Conservation (phyloP, 352 stramenopile species). For the Phytopythium mirpurense region DNA sequence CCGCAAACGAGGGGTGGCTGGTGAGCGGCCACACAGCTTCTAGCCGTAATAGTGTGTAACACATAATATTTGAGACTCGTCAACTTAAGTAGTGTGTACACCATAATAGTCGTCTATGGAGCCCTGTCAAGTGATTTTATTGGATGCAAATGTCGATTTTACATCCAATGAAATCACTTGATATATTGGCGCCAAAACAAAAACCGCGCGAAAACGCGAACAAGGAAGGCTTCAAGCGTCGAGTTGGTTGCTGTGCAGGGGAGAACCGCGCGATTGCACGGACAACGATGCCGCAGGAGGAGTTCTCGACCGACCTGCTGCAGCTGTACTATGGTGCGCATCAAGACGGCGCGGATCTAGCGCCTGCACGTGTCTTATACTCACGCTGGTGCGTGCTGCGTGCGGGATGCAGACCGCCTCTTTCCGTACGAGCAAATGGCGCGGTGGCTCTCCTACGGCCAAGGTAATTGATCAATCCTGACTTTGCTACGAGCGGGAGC, state of each 20-base stretch:
- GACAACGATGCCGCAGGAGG: slow-evolving; percentile 52
- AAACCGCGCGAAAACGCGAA: slow-evolving; percentile 2
- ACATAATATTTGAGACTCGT: no score
- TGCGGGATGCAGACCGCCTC: slow-evolving; percentile 48
- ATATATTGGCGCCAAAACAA: slow-evolving; percentile 3
- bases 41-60: no score
- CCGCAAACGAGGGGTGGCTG: not conserved
- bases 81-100: no score
- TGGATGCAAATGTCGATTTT: not conserved
- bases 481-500: no score
- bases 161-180: no score
- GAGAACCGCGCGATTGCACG: no score
- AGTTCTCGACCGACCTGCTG: slow-evolving; percentile 82
- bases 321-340: slow-evolving; percentile 85
- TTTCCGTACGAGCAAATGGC: slow-evolving; percentile 86
- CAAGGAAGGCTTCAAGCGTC: not conserved
- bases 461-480: no score
- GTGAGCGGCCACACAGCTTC: not conserved
- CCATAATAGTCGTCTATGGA: no score
- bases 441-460: slow-evolving; percentile 80
- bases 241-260: no score
- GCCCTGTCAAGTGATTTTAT: not conserved
- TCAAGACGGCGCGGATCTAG: no score
- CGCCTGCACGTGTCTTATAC: not conserved
- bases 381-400: not conserved